These are phyloP conservation scores for Aspergillus intermedius DNA, from an alignment of 2,329 filamentous ascomycete genomes.

Conservation along the genomic window DNA sequence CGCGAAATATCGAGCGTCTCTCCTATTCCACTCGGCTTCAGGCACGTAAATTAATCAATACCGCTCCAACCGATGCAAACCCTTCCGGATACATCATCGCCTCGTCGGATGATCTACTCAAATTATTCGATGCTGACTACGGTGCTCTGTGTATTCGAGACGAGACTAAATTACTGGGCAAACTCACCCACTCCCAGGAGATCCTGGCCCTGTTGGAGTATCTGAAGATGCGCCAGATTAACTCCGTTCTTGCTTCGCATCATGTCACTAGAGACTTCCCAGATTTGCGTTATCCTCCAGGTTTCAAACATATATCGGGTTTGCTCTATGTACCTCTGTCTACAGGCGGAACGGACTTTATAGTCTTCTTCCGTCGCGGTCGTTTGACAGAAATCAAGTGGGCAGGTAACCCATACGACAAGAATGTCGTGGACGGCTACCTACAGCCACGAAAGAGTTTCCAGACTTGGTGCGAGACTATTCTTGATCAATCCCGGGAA, in stretches of 20 bases:
- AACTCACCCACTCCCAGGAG: slow-evolving; percentile 70
- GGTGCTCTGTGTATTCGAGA: slow-evolving; percentile 76
- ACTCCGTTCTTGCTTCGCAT: slow-evolving; percentile 69
- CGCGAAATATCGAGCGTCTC: slow-evolving; percentile 77
- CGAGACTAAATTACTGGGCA: slow-evolving; percentile 81
- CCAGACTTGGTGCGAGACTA: slow-evolving; percentile 71
- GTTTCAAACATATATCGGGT: slow-evolving; percentile 71
- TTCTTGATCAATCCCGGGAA: slow-evolving; percentile 74
- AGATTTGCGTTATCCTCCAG: slow-evolving; percentile 70
- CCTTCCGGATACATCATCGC: slow-evolving; percentile 86
- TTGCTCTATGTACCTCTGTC: slow-evolving; percentile 77
- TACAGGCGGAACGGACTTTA: slow-evolving; percentile 70
- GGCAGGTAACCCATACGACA: slow-evolving; percentile 50
- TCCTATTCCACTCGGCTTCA: slow-evolving; percentile 81
- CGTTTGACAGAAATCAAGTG: slow-evolving; percentile 77
- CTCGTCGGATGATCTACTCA: slow-evolving; percentile 76
- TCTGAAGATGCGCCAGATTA: slow-evolving; percentile 66
- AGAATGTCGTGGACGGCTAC: slow-evolving; percentile 67
- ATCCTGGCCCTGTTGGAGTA: slow-evolving; percentile 80
- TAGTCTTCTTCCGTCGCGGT: slow-evolving; percentile 80
- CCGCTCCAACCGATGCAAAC: slow-evolving; percentile 72
- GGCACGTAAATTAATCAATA: slow-evolving; percentile 82
- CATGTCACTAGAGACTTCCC: slow-evolving; percentile 72
- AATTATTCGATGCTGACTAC: slow-evolving; percentile 80
- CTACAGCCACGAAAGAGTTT: slow-evolving; percentile 78